Evolutionary conservation across 1,139 yeast species (phyloP).

Genomic region (Scheffersomyces quercinus): DNA sequence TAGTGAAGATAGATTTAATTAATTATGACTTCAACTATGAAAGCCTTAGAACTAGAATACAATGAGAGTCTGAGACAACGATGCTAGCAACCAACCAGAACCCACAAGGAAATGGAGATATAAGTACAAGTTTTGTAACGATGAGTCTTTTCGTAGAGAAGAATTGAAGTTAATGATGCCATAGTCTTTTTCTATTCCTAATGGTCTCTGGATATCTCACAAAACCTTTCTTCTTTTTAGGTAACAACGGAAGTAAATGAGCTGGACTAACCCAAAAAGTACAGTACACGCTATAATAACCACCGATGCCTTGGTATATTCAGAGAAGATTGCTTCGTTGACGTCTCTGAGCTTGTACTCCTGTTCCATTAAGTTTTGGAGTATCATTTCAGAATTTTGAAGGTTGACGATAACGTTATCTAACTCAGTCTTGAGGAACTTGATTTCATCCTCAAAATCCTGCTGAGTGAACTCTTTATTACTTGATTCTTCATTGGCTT

Average conservation of each 20-base stretch:
- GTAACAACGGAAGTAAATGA: conserved; percentile 29
- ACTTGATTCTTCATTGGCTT: conserved; percentile 1
- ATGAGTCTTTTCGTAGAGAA: no score
- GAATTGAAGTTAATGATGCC: neutral
- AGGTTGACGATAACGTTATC: conserved; percentile 31
- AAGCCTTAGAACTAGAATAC: no score
- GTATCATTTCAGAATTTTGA: conserved; percentile 25
- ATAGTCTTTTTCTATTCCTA: neutral
- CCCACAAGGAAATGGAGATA: no score
- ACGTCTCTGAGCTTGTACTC: conserved; percentile 39
- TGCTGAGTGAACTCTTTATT: conserved; percentile 25
- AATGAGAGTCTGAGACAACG: no score
- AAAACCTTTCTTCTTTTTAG: conserved; percentile 28
- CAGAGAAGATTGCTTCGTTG: conserved; percentile 40
- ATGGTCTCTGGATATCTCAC: conserved; percentile 4
- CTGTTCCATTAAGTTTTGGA: conserved; percentile 32
- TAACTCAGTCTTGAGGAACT: conserved; percentile 31
- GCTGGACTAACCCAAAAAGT: conserved; percentile 31
- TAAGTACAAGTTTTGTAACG: no score
- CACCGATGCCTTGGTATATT: conserved; percentile 32
- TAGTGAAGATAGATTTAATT: no score
- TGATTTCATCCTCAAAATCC: conserved; percentile 34
- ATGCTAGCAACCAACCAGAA: no score
- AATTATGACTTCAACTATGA: no score
- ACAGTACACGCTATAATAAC: conserved; percentile 27